A percentile compares a stretch with the other conserved stretches of the same genome.
These are phyloP conservation scores for Otatea glauca DNA, from an alignment of 176 grass and related monocot species.

Conservation along the genomic window DNA sequence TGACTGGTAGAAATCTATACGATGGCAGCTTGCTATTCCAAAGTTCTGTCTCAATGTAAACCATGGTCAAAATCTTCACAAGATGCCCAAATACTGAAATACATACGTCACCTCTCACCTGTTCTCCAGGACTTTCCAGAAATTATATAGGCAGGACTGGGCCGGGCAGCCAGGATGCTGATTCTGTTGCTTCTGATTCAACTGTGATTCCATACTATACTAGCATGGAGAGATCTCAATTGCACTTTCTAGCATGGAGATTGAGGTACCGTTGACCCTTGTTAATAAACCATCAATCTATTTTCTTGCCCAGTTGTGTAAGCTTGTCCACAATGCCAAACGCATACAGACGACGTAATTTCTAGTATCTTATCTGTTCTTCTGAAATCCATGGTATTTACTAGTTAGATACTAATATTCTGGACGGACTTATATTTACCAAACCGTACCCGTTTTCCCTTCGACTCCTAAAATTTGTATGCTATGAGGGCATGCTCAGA, in stretches of 20 bases:
- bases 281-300: background rate
- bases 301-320: background rate
- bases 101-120: too few species aligned
- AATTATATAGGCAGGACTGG: background rate
- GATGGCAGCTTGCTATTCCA: too few species aligned
- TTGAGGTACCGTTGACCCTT: background rate
- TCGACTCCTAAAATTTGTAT: too few species aligned
- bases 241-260: background rate
- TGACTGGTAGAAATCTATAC: too few species aligned
- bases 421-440: background rate
- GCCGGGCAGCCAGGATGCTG: background rate
- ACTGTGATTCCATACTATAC: background rate
- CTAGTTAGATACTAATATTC: background rate
- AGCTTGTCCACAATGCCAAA: background rate
- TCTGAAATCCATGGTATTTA: background rate
- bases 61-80: background rate
- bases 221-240: background rate
- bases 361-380: background rate
- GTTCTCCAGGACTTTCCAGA: background rate
- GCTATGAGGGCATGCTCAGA: too few species aligned
- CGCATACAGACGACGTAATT: background rate
- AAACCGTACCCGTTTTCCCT: background rate
- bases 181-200: background rate
- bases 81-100: too few species aligned
- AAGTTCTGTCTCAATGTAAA: too few species aligned